A percentile compares a stretch with the other conserved stretches of the same genome.
Conservation (phyloP, 192 early-diverging fungal species). For the Neocallimastix lanati region DNA sequence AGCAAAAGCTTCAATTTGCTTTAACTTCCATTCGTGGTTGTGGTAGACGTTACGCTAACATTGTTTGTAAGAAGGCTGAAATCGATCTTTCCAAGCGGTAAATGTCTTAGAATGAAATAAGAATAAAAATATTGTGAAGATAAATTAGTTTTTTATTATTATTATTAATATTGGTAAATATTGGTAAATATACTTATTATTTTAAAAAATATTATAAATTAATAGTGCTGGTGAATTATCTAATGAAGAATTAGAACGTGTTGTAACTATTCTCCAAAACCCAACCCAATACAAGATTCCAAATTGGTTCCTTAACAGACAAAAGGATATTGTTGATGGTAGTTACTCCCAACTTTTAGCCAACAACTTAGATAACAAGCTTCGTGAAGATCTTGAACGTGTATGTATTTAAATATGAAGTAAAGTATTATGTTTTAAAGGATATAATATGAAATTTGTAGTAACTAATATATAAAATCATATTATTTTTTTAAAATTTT, state of each 20-base stretch:
- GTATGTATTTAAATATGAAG: constrained; percentile 11
- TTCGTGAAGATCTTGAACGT: constrained; percentile 97
- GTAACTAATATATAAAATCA: neutral
- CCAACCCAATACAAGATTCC: constrained; percentile 99
- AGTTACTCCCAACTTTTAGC: constrained; percentile 89
- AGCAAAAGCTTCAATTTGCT: constrained; percentile 86
- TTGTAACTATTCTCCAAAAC: constrained; percentile 98
- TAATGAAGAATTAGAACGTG: constrained; percentile 93
- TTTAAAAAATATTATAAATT: no score
- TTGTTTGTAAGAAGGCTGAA: constrained; percentile 99
- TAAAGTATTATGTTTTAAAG: no score
- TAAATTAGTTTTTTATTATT: no score
- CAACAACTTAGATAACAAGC: constrained; percentile 84
- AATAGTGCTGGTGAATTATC: constrained; percentile 86
- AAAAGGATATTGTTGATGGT: constrained; percentile 92
- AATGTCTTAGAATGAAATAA: no score
- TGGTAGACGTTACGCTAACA: constrained; percentile 95
- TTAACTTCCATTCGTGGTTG: constrained; percentile 95
- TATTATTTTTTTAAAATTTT: neutral
- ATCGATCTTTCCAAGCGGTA: constrained; percentile 89
- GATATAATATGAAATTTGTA: no score
- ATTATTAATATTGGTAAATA: no score
- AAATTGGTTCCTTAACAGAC: constrained; percentile 98
- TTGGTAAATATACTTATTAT: no score
- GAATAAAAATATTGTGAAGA: no score